Conservation (phyloP, 768 basidiomycete species). For the Leccinellum rugosiceps region DNA sequence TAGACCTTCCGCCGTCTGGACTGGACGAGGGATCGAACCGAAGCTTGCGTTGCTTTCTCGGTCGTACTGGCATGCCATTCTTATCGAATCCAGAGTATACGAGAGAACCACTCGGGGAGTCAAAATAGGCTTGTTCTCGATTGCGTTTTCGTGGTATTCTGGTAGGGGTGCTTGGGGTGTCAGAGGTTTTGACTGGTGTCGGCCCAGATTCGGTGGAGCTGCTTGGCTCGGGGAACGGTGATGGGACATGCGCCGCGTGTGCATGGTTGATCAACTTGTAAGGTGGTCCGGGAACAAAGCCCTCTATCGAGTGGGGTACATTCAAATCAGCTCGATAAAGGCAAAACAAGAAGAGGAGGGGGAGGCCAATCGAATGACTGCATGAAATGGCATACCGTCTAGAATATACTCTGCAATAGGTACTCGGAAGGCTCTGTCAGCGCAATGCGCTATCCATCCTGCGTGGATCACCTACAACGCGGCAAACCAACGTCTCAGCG, state of each 20-base stretch:
- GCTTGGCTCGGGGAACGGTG: not conserved
- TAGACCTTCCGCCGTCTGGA: slow-evolving; percentile 7
- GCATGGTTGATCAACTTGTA: slow-evolving; percentile 11
- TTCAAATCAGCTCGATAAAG: not conserved
- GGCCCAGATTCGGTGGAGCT: not conserved
- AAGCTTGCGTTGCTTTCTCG: slow-evolving; percentile 27
- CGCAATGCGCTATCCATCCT: slow-evolving; percentile 30
- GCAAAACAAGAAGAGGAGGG: not conserved
- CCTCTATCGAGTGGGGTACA: slow-evolving; percentile 6
- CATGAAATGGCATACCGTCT: slow-evolving; percentile 24
- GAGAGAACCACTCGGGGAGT: slow-evolving; percentile 27
- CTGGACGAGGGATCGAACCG: slow-evolving; percentile 25
- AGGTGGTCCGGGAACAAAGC: slow-evolving; percentile 16
- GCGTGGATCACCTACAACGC: slow-evolving; percentile 28
- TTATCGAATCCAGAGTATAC: slow-evolving; percentile 30
- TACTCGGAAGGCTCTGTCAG: slow-evolving; percentile 23
- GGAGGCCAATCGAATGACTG: not conserved
- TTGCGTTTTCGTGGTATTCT: slow-evolving; percentile 25
- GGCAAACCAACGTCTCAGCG: not conserved
- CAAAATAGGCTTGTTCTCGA: slow-evolving; percentile 26
- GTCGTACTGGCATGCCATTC: slow-evolving; percentile 29
- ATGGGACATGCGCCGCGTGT: not conserved
- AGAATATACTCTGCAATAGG: slow-evolving; percentile 29
- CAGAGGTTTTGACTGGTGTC: slow-evolving; percentile 3
- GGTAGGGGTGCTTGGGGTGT: slow-evolving; percentile 26